Evolutionary conservation across 805 yeast species (phyloP), one percentile per base, ranked within the genome.

Genomic region (Sungouiozyma ichnusensis): DNA sequence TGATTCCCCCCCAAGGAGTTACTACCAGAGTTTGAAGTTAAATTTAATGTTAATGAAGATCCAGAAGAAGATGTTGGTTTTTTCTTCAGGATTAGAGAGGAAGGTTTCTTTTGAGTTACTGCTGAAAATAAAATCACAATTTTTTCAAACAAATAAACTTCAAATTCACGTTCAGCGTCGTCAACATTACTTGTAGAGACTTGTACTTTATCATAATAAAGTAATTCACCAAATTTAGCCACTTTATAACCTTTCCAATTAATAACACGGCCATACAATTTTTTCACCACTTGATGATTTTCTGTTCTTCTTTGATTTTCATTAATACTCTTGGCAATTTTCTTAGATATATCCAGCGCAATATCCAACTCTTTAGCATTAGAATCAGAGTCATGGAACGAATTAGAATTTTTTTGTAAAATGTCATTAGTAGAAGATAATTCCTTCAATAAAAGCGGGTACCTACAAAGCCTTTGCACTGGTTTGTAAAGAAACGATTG

Each of bases 221-320:
- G 64, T 45, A 92, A 71, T 44, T 85, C 94, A 19, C 99, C 99
- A 59, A 86, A 85, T 48, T 79, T 81, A 42, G 70, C 71, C 36
- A 82, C 67, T 45, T 79, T 78, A 58, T 85, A 86, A 17, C 96
- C 97, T 52, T 86, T 78, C 98, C 98, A 92, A 63, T 88, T 94
- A 17, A 72, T 68, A 9, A 90, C 94, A 44, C 88, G 74, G 16
- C 77, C 84, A 42, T 73, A 71, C 36, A 92, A 70, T 41, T 80
- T 81, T 50, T 74, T 76, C 35, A 84, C 69, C 32, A 76, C 73
- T 44, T 79, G 82, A 42, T 78, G 73, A 62, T 92, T 92, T 60
- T 92, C 98, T 1, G 92, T 80, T 49, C 84, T 72, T 63, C 99
- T 74, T 65, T 88, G 96, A 16, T 94, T 85, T 60, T 92, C 98